phyloP scores from a whole-genome alignment of 257 asterid genomes.

The Salvia splendens region DNA sequence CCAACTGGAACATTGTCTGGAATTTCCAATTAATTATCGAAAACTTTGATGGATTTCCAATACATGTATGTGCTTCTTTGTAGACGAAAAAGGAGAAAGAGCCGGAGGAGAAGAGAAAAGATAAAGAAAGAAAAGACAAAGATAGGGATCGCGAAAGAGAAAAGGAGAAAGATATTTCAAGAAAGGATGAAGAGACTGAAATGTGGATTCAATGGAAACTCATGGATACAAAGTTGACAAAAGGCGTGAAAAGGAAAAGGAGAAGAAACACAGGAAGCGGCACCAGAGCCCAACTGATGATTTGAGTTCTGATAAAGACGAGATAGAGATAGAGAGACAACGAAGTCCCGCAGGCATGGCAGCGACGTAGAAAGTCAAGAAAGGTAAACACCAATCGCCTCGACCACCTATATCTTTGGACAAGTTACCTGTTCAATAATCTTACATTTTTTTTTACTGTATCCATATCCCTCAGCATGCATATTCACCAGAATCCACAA shows the following conservation, averaged over 20 bases:
- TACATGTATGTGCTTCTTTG: constrained; percentile 19
- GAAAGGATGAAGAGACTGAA: constrained; percentile 72
- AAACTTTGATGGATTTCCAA: background rate
- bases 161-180: constrained; percentile 65
- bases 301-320: constrained; percentile 81
- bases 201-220: constrained; percentile 51
- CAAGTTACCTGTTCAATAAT: background rate
- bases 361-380: constrained; percentile 92
- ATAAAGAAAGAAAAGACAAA: no score
- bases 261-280: constrained; percentile 85
- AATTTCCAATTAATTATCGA: background rate
- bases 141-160: constrained; percentile 73
- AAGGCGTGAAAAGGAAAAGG: constrained; percentile 76
- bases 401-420: background rate
- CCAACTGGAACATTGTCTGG: background rate
- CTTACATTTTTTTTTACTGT: constrained; percentile 14
- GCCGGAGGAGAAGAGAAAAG: constrained; percentile 79
- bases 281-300: constrained; percentile 76
- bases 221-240: constrained; percentile 74
- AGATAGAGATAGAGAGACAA: constrained; percentile 79
- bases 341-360: constrained; percentile 79
- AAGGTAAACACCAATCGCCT: constrained; percentile 51
- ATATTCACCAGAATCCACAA: constrained; percentile 91
- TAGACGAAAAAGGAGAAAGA: constrained; percentile 90
- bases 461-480: constrained; percentile 63